A percentile compares a stretch with the other conserved stretches of the same genome.
Conservation (phyloP, 345 rosid genomes). For the Jatropha curcas region DNA sequence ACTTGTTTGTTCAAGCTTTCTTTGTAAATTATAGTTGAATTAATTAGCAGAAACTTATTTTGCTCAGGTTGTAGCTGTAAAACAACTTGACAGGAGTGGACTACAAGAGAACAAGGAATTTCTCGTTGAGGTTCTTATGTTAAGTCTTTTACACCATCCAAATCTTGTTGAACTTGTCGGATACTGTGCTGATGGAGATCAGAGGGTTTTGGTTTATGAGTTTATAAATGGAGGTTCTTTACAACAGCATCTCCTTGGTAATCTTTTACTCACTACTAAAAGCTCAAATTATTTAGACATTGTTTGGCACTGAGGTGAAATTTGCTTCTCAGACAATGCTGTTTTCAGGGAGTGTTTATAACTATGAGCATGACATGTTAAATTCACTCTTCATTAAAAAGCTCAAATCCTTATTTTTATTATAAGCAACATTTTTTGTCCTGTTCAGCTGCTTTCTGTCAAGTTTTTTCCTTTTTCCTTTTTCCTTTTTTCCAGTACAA, state of each 20-base stretch:
- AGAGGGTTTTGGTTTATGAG: constrained; percentile 62
- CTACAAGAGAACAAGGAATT: constrained; percentile 58
- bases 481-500: neutral
- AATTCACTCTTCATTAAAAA: too few species aligned
- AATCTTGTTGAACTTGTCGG: constrained; percentile 62
- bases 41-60: neutral
- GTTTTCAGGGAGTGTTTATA: too few species aligned
- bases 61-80: constrained; percentile 57
- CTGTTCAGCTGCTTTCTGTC: neutral
- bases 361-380: too few species aligned
- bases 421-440: neutral
- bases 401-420: too few species aligned
- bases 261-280: neutral
- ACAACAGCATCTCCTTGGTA: constrained; percentile 60
- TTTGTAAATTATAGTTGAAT: too few species aligned
- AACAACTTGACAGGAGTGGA: constrained; percentile 73
- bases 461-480: too few species aligned
- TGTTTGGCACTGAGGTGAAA: too few species aligned
- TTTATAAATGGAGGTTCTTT: constrained; percentile 52
- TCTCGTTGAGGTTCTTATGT: constrained; percentile 45
- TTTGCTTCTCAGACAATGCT: too few species aligned
- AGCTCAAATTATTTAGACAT: too few species aligned
- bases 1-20: too few species aligned
- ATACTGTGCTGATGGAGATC: constrained; percentile 84
- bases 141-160: constrained; percentile 52